Base-by-base conservation (phyloP, 768 basidiomycete genomes). In the Serendipita vermifera region DNA sequence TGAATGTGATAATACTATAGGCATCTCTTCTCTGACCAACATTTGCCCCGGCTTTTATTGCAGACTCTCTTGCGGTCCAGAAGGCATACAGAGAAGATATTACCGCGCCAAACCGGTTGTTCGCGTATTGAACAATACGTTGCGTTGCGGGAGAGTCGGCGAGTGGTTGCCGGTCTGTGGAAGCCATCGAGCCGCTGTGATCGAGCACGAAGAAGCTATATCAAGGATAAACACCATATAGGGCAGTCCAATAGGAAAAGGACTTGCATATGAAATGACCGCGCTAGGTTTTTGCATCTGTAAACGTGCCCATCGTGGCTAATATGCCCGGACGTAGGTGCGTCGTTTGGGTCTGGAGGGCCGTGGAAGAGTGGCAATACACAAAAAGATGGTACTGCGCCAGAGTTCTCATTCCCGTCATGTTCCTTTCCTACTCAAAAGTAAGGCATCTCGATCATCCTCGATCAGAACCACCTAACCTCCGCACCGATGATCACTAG, bases 91-190 rank as follows among this genome's bases (percentile, higher is more conserved):
- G 60, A 0, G 80, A 74, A 0, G 78, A 76, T 36, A 75, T 76
- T 0, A 81, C 81, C 0, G 81, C 79, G 0, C 80, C 80, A n/a
- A 81, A 70, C 29, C 80, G 67, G 59, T 82, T 76, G 57, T 78
- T 64, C 38, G 68, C 66, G 0, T 55, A 59, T 9, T 62, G 64
- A 3, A 60, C 56, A 39, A 80, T 78, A 33, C 61, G 62, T 15
- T 63, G 58, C 3, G 71, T 69, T 2, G 57, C 68, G 0, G 78
- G 76, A 1, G 75, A 73, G 39, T 71, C 68, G 0, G 63, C 61
- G 3, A 79, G 69, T 0, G 81, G 81, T 1, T 41, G 64, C 33
- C 69, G 67, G 59, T 80, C 80, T 1, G 0, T 17, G 0, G 0
- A 1, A 2, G n/a, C 5, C 80, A 82, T 81, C 1, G 80, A 82